phyloP scores from a whole-genome alignment of 2,329 filamentous ascomycete genomes.

The Emergomyces pasteurianus region DNA sequence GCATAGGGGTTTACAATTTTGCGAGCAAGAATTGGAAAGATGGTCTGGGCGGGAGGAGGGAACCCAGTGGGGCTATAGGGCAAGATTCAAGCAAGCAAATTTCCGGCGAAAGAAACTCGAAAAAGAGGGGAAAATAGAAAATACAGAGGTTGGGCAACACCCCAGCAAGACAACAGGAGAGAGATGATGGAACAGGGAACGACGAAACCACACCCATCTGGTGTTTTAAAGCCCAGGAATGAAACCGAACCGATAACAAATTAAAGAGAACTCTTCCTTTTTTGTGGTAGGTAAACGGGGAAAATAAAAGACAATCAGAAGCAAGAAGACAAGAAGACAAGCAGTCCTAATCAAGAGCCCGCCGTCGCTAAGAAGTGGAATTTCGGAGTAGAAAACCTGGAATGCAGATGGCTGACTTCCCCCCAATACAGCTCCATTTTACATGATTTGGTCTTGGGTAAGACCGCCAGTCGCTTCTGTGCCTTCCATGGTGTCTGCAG shows the following conservation, averaged over 20 bases:
- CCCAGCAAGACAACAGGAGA: background rate
- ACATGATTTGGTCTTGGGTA: constrained; percentile 99
- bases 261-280: background rate
- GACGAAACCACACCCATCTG: background rate
- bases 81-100: background rate
- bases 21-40: background rate
- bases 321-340: background rate
- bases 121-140: background rate
- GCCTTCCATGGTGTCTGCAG: constrained; percentile 67
- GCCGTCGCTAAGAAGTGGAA: background rate
- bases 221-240: background rate
- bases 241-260: background rate
- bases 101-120: background rate
- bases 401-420: background rate
- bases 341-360: background rate
- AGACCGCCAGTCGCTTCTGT: constrained; percentile 54
- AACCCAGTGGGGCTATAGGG: background rate
- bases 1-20: background rate
- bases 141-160: background rate
- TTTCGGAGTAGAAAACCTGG: background rate
- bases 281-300: background rate
- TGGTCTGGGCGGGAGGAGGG: background rate
- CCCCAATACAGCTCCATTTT: constrained; percentile 15
- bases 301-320: background rate
- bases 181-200: background rate